A percentile compares a stretch with the other conserved stretches of the same genome.
These are phyloP conservation scores for Bombardia bombarda DNA, from an alignment of 495 filamentous ascomycete genomes.

Conservation along the genomic window DNA sequence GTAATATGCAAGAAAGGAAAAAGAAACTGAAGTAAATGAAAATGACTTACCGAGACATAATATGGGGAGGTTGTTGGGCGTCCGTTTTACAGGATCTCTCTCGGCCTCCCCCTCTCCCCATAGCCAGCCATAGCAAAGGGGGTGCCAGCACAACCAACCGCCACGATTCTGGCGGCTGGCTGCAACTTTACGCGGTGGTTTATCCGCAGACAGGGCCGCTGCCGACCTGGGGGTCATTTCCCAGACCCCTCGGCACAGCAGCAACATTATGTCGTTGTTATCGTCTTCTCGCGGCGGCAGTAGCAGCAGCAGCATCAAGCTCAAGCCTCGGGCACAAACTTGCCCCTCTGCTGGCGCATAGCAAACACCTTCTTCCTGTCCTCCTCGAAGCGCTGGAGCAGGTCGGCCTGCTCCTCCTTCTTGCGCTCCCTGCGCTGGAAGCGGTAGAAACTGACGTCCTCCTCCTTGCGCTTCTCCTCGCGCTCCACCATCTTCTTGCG, in stretches of 20 bases:
- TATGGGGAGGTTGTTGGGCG: neutral
- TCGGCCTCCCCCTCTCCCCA: too few relatives aligned
- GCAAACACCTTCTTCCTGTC: conserved; percentile 53
- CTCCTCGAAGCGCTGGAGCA: conserved; percentile 58
- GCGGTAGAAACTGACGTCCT: conserved; percentile 76
- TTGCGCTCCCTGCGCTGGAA: conserved; percentile 87
- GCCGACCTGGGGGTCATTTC: neutral
- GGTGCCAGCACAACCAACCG: too few relatives aligned
- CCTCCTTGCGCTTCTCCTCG: conserved; percentile 53
- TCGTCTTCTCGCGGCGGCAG: neutral
- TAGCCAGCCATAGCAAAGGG: too few relatives aligned
- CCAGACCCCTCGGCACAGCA: neutral
- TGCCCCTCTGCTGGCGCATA: conserved; percentile 53
- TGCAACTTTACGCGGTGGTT: neutral
- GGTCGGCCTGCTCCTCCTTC: conserved; percentile 68
- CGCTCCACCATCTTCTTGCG: conserved; percentile 68
- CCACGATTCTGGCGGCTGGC: too few relatives aligned
- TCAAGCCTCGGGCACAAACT: conserved; percentile 46
- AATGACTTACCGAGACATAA: neutral
- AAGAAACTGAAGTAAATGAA: neutral
- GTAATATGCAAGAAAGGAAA: conserved; percentile 4
- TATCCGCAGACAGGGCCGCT: neutral
- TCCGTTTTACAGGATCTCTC: neutral
- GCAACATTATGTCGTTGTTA: neutral
- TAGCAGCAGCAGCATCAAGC: too few relatives aligned